Percentiles rank a stretch among this genome's conserved stretches.
Conservation (phyloP, 108 stramenopile species). For the Conticribra guillardii region DNA sequence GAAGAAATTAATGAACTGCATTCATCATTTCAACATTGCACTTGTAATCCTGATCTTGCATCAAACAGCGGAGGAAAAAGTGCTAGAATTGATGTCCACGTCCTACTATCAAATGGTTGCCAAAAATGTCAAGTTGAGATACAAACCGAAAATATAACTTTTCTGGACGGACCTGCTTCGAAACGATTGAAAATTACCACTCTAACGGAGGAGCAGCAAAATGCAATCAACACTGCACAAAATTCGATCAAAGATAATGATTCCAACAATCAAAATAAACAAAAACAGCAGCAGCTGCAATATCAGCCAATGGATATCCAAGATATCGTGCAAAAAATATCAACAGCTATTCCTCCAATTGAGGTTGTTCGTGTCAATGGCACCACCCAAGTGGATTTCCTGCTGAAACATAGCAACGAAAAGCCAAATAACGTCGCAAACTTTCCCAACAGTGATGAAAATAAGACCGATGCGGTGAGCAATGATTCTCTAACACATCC, state of each 20-base stretch:
- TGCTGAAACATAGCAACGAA: neutral
- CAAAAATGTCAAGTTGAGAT: constrained; percentile 34
- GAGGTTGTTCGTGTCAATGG: constrained; percentile 27
- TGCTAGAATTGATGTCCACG: constrained; percentile 26
- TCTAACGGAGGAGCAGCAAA: constrained; percentile 5
- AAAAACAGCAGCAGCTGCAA: neutral
- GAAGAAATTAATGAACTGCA: constrained; percentile 7
- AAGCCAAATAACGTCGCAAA: too few species aligned
- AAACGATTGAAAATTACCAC: constrained; percentile 23
- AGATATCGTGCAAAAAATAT: constrained; percentile 27
- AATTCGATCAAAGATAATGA: too few species aligned
- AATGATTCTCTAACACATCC: constrained; percentile 24
- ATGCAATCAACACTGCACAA: too few species aligned
- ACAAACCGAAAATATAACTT: constrained; percentile 9
- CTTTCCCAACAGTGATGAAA: too few species aligned
- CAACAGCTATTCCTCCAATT: constrained; percentile 37
- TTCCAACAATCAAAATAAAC: too few species aligned
- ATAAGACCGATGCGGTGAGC: too few species aligned
- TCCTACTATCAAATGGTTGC: constrained; percentile 30
- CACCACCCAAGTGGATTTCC: neutral
- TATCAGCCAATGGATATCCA: constrained; percentile 28
- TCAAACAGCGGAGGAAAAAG: neutral
- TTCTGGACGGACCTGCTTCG: constrained; percentile 5
- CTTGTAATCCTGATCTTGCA: too few species aligned
- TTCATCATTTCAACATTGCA: constrained; percentile 16